Evolutionary conservation across 2,329 filamentous ascomycete species (phyloP), one percentile per base, ranked within the genome.

Genomic region (Ceratocystis ficicola): DNA sequence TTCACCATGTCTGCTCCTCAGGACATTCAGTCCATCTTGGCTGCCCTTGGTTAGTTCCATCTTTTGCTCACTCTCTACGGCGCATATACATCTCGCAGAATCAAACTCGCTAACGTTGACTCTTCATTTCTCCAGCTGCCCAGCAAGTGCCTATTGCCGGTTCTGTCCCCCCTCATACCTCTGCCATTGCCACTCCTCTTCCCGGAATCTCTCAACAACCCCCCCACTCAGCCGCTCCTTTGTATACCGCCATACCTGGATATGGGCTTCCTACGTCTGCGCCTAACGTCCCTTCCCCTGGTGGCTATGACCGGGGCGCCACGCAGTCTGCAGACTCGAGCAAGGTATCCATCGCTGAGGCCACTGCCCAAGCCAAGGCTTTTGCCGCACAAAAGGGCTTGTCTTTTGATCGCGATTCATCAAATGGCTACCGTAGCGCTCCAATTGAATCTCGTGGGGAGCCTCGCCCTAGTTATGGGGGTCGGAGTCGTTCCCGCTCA

Each of bases 341-440:
- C 50, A 36, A 44, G n/a, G 41, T 52, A 25, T 62, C 46, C 41
- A 44, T 67, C 12, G 63, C 50, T 30, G 90, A 95, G 74, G 88
- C 90, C 62, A 86, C 95, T 71, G 89, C 90, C 48, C 90, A 91
- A 74, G 90, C 90, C 60, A 88, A 89, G 73, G 88, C 86, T 52
- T 89, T 89, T 74, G 89, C 90, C 50, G 85, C 88, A 36, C 87
- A 93, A 73, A 89, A 90, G 73, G 89, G 89, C 68, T 77, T 81
- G 46, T 79, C 81, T 17, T 86, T 86, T 73, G 84, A 87, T 62
- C 79, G 83, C 12, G 66, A 67, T 2, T 52, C 55, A 17, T 63
- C 65, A 32, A 63, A 67, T 44, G 66, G 55, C 32, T 67, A 65
- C 46, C 66, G 66, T 30, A 28, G 57, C 25, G 55, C 52, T 25